Evolutionary conservation across 352 stramenopile species (phyloP), one percentile per base, ranked within the genome.

Genomic region (Pythium aquatile): DNA sequence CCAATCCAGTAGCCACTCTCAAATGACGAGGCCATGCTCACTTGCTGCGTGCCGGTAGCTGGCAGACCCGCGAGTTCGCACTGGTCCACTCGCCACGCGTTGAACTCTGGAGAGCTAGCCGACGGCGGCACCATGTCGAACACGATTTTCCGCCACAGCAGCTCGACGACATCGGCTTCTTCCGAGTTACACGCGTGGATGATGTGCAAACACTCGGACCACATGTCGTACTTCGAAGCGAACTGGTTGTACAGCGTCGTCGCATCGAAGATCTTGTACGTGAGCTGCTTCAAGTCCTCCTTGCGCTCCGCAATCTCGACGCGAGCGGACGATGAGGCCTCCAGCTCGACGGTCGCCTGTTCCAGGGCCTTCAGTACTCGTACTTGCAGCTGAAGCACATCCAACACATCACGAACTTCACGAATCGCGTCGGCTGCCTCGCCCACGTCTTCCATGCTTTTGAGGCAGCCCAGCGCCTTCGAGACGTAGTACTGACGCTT

Each of bases 181-280:
- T 96, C 85, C 2, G 87, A 94, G 60, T 93, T 85, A 68, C 87
- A 96, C 39, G 80, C 71, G 55, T 92, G 82, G 53, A 96, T 93
- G 55, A 96, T 94, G 54, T 91, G 79, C 29, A 96, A 70, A 56
- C 87, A 96, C 63, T 93, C 87, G 1, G 82, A 80, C 87, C 87
- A 96, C 79, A 96, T 88, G 52, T 91, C 74, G 67, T 93, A 91
- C 74, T 94, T 94, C 24, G 78, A 83, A 0, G 87, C 85, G 58
- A 91, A 96, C 46, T 85, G 79, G 59, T 96, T 96, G 79, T 96
- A 96, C 47, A 96, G 58, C 10, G 83, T 86, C 20, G 87, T 90
- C 9, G 86, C 85, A 32, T 92, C 84, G 30, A 91, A 84, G 40
- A 92, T 77, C 63, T 90, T 91, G 56, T 79, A 92, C 5, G 79